Base-by-base conservation (phyloP, 2,329 filamentous ascomycete species). In the Thielaviopsis euricoi region DNA sequence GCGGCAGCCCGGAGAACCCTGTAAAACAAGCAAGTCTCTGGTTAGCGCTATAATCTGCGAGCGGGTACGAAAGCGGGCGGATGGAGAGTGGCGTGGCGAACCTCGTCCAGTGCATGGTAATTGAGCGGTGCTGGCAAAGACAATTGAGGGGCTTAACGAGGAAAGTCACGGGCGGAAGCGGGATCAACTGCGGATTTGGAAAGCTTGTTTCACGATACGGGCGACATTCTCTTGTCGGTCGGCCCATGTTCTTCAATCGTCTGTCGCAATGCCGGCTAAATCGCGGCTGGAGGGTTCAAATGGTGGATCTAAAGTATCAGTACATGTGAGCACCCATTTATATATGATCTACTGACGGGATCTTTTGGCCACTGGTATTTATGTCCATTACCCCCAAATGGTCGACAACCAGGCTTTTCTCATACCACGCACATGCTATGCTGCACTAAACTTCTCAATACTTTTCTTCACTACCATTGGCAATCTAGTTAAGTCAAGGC, bases 1-100 rank as follows among this genome's bases (percentile, higher is more conserved):
- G 70, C 66, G 67, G 76, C 73, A 67, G 75, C 74, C 67, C 77
- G 73, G 70, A 80, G 72, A 71, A 70, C 65, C 67, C 71, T 73
- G 62, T 60, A 61, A 37, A 19, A 23, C 48, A 23, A 13, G 10
- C 21, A 49, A 22, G 46, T 15, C 46, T 4, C 7, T 15, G 23
- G 29, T 33, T 33, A 33, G 29, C 29, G 29, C 9, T 10, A 10
- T 26, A 58, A 33, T 33, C 29, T 33, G 29, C 7, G 9, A 10
- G 12, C 2, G 9, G 9, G 29, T n/a, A n/a, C n/a, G 29, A 33
- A 33, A 26, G 7, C 25, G 25, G 25, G 25, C 25, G 29, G 29
- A 43, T 6, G 7, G 6, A 43, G 10, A 40, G 10, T 12, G 13
- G n/a, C n/a, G n/a, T n/a, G 6, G 37, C 37, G 37, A 43, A 43